Base-by-base conservation (phyloP, 345 rosid species). In the Syzygium oleosum region DNA sequence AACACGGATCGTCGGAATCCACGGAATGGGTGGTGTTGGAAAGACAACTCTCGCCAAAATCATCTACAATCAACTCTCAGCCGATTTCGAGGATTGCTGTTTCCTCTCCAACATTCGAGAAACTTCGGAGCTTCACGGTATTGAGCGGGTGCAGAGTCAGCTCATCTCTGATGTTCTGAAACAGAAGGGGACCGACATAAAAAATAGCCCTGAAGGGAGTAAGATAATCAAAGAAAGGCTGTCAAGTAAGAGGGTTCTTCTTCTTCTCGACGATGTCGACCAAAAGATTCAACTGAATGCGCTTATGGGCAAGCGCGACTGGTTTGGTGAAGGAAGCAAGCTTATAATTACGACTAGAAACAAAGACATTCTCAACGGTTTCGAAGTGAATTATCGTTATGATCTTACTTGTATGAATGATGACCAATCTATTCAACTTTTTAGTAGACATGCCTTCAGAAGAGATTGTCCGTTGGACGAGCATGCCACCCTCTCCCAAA, bases 11-110 rank as follows among this genome's bases (percentile, higher is more conserved):
- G 34, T 87, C 1, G 85, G 88, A 43, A 87, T 87, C 17, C 41
- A 68, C 9, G 85, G 88, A 31, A 87, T 87, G 61, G 88, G 88
- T 27, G 88, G 88, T 52, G 53, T 87, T 17, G 85, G 68, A 49
- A 87, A 87, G 38, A 73, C 88, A 15, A 87, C 85, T 65, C 79
- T 87, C 0, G 85, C 88, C 25, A 68, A 87, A 31, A n/a, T 79
- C 5, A 19, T 68, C 41, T 87, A 17, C 41, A 87, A 87, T 52
- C 11, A 9, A 12, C 79, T 87, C 43, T 65, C 52, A 2, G 1
- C 12, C 23, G 58, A 87, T n/a, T 77, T 87, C 29, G 68, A 87
- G 6, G 16, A 56, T 12, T 78, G 85, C 29, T 21, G 85, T 22
- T 73, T 87, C 63, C 49, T 87, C 17, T 34, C n/a, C 12, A 78